Conservation (phyloP, 306 rosid species). For the Sophora flavescens region DNA sequence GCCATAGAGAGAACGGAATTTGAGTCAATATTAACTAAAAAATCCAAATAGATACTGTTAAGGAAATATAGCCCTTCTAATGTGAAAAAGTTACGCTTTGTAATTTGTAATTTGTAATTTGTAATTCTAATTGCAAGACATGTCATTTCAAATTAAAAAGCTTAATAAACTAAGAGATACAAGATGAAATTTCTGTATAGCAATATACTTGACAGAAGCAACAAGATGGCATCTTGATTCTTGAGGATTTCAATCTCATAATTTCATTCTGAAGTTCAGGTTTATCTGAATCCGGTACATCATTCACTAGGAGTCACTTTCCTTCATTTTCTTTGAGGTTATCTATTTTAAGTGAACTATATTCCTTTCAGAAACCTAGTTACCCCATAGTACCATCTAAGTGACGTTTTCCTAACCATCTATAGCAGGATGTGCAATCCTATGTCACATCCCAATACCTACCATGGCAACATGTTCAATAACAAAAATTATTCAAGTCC, state of each 20-base stretch:
- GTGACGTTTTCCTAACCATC: background rate
- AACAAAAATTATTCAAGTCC: slow-evolving; percentile 3
- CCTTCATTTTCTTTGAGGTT: slow-evolving; percentile 26
- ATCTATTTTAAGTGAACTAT: background rate
- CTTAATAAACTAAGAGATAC: slow-evolving; percentile 1
- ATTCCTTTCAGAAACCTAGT: slow-evolving; percentile 24
- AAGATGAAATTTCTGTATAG: background rate
- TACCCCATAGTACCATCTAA: slow-evolving; percentile 2
- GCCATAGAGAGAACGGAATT: background rate
- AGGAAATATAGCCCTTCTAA: background rate
- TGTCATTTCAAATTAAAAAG: slow-evolving; percentile 4
- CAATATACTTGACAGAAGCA: slow-evolving; percentile 21
- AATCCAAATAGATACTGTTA: background rate
- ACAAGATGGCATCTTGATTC: slow-evolving; percentile 11
- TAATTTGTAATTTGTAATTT: no score
- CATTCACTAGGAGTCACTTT: slow-evolving; percentile 3
- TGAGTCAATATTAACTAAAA: background rate
- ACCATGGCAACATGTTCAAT: background rate
- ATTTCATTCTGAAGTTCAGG: slow-evolving; percentile 33
- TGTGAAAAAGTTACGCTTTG: slow-evolving; percentile 21
- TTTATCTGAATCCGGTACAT: slow-evolving; percentile 34
- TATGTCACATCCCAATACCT: slow-evolving; percentile 10
- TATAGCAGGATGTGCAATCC: background rate
- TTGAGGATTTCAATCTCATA: slow-evolving; percentile 28
- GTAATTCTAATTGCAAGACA: no score